Conservation (phyloP, 2,329 filamentous ascomycete species). For the Botrytis porri region DNA sequence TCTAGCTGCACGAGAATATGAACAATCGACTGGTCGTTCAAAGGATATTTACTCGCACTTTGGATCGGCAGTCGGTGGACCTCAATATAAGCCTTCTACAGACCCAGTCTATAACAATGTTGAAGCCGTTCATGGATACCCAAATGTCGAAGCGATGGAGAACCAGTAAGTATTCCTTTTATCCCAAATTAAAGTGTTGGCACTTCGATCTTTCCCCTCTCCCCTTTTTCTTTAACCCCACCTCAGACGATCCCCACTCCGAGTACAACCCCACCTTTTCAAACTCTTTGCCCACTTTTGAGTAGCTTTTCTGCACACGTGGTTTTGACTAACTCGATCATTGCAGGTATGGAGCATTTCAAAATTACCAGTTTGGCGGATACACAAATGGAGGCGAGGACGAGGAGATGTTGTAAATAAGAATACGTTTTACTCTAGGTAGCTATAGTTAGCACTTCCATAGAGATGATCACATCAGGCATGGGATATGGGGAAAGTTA, state of each 20-base stretch:
- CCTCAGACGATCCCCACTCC: slow-evolving; percentile 11
- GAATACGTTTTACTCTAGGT: slow-evolving; percentile 26
- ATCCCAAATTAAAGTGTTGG: background rate
- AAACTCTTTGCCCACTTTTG: background rate
- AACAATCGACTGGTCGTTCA: slow-evolving; percentile 45
- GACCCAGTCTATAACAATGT: slow-evolving; percentile 63
- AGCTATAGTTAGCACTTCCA: slow-evolving; percentile 28
- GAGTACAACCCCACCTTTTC: background rate
- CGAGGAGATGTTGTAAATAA: slow-evolving; percentile 39
- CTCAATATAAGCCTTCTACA: slow-evolving; percentile 53
- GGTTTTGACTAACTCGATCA: slow-evolving; percentile 2
- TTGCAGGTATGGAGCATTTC: slow-evolving; percentile 30
- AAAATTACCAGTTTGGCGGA: slow-evolving; percentile 30
- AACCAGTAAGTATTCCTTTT: slow-evolving; percentile 28
- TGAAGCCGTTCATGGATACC: slow-evolving; percentile 30
- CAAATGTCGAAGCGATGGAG: slow-evolving; percentile 36
- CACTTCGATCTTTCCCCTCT: background rate
- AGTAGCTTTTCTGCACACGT: background rate
- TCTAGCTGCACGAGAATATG: slow-evolving; percentile 62
- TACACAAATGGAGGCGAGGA: slow-evolving; percentile 32
- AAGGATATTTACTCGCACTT: slow-evolving; percentile 47
- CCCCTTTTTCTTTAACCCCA: slow-evolving; percentile 1
- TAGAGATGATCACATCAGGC: slow-evolving; percentile 22
- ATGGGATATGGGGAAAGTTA: slow-evolving; percentile 18
- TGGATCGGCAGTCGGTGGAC: slow-evolving; percentile 42